Percentiles rank a stretch among this genome's conserved stretches.
Evolutionary conservation across 257 asterid genomes (phyloP).

Genomic region (Salvia splendens): DNA sequence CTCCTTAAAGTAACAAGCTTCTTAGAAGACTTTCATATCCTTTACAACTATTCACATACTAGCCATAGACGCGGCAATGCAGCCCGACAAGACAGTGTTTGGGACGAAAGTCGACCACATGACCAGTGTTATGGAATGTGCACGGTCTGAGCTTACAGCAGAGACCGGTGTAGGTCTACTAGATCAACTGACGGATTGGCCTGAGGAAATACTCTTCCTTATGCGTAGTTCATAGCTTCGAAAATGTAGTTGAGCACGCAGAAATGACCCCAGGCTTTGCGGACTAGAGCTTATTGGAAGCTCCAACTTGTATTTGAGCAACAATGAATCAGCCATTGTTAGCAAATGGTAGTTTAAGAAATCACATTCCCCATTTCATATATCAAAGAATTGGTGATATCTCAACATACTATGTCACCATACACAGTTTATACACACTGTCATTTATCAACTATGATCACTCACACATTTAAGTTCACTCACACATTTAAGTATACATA

Average conservation of each 20-base stretch:
- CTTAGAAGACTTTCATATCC: background rate
- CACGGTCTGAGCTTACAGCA: slow-evolving; percentile 52
- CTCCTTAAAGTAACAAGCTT: slow-evolving; percentile 45
- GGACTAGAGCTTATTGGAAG: slow-evolving; percentile 26
- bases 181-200: slow-evolving; percentile 34
- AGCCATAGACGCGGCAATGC: slow-evolving; percentile 67
- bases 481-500: too few species aligned
- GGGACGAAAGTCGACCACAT: slow-evolving; percentile 99
- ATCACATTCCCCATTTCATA: slow-evolving; percentile 25
- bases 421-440: too few species aligned
- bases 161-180: slow-evolving; percentile 41
- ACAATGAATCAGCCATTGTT: slow-evolving; percentile 51
- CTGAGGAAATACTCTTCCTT: slow-evolving; percentile 32
- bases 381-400: too few species aligned
- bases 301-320: slow-evolving; percentile 45
- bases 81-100: slow-evolving; percentile 76
- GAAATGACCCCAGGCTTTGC: slow-evolving; percentile 11
- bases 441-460: too few species aligned
- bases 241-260: slow-evolving; percentile 26
- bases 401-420: too few species aligned
- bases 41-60: background rate
- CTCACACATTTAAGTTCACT: too few species aligned
- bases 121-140: slow-evolving; percentile 57
- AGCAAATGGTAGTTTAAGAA: background rate
- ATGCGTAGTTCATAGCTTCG: slow-evolving; percentile 28